Evolutionary conservation across 345 rosid species (phyloP).

Genomic region (Clarkia xantiana): DNA sequence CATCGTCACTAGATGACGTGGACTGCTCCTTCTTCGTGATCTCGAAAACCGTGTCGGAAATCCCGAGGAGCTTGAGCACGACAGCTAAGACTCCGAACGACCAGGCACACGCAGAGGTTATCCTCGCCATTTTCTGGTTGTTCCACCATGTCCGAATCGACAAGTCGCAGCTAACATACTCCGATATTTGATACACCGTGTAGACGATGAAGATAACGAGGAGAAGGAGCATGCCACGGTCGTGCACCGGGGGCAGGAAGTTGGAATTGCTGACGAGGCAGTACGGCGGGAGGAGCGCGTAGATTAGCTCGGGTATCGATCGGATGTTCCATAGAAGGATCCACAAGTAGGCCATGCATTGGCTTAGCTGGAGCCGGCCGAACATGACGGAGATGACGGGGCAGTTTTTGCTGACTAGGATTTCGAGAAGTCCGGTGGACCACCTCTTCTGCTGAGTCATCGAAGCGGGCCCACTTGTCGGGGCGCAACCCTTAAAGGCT

Average conservation of each 20-base stretch:
- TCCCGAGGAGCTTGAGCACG: constrained; percentile 22
- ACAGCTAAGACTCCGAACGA: constrained; percentile 21
- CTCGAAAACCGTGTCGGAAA: constrained; percentile 30
- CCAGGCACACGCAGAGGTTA: constrained; percentile 19
- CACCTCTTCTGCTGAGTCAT: constrained; percentile 52
- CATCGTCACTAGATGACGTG: background rate
- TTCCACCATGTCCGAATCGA: constrained; percentile 34
- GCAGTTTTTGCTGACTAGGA: constrained; percentile 20
- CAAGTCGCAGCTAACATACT: constrained; percentile 18
- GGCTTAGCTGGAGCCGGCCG: constrained; percentile 31
- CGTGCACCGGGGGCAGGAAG: constrained; percentile 44
- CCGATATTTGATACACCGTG: constrained; percentile 13
- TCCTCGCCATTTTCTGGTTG: constrained; percentile 18
- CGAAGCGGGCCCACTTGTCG: constrained; percentile 18
- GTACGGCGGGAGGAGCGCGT: constrained; percentile 41
- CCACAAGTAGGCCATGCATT: constrained; percentile 28
- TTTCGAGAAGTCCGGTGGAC: constrained; percentile 47
- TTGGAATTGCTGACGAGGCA: constrained; percentile 36
- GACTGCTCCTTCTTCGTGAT: constrained; percentile 33
- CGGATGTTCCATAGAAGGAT: constrained; percentile 17
- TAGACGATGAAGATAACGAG: constrained; percentile 13
- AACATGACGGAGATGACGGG: constrained; percentile 21
- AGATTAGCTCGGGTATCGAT: constrained; percentile 48
- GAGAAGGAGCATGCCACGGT: constrained; percentile 14
- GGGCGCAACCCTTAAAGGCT: constrained; percentile 48